Evolutionary conservation across 768 basidiomycete species (phyloP), one percentile per base, ranked within the genome.

Genomic region (Clitopilus passeckerianus): DNA sequence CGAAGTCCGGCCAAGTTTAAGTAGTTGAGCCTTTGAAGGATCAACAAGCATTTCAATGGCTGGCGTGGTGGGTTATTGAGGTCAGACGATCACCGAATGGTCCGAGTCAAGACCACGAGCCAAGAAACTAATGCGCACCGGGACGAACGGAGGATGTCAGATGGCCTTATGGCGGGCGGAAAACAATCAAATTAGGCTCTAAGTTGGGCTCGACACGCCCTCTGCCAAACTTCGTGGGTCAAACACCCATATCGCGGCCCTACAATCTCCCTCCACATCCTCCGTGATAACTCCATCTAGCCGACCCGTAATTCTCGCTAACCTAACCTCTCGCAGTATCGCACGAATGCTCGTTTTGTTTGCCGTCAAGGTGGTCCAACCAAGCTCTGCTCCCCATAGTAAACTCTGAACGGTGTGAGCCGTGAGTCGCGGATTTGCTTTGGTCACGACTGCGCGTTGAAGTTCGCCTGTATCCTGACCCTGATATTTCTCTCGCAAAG

Each of bases 341-440:
- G 86, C 86, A 66, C 81, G 86, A 23, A 94, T 84, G 63, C 92
- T 92, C 30, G 87, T 80, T 63, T 84, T 79, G 64, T 96, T 95
- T 8, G 91, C 91, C 4, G 93, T 95, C 53, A 95, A 74, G n/a
- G 90, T 92, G 61, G 93, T 95, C 89, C 90, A 87, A 0, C 87
- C 86, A 24, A 81, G 72, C 37, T 73, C 73, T 0, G 87, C 83
- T 15, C 93, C 93, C 67, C 81, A 83, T 18, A 86, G 72, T 75
- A 94, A 75, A 57, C 87, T 90, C 58, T 84, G 79, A 8, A 90
- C 81, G 0, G 93, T 95, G 68, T 95, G 93, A 8, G 80, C 81
- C 0, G 92, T 93, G 33, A 91, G 72, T 30, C 80, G 80, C 0
- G 82, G 78, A 61, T 85, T 85, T 18, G 76, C 78, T 59, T 76